Conservation (phyloP, 768 basidiomycete genomes). For the Pulveroboletus sp. region DNA sequence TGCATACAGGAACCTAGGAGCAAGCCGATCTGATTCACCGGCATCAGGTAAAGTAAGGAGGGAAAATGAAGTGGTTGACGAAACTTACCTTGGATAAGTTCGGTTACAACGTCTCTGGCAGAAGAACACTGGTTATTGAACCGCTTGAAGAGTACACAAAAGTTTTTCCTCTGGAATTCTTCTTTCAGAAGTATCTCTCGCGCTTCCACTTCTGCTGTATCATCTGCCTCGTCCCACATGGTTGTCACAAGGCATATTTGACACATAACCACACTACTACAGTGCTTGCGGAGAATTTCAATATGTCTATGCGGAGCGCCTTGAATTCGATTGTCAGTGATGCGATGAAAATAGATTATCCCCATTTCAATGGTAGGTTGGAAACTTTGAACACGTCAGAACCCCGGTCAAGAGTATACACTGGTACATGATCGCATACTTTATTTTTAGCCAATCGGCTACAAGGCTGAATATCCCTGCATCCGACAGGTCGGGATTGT, state of each 20-base stretch:
- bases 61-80: too few species aligned
- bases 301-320: background rate
- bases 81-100: too few species aligned
- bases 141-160: too few species aligned
- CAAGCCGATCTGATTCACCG: too few species aligned
- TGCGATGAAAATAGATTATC: slow-evolving; percentile 5
- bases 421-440: background rate
- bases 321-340: slow-evolving; percentile 8
- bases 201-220: too few species aligned
- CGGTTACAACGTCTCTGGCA: too few species aligned
- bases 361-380: background rate
- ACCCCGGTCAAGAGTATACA: background rate
- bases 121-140: too few species aligned
- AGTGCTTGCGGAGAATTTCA: background rate
- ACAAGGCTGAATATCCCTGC: background rate
- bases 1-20: too few species aligned
- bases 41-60: too few species aligned
- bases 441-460: background rate
- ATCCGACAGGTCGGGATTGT: background rate
- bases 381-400: background rate
- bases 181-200: too few species aligned
- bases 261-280: background rate
- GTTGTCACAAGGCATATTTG: slow-evolving; percentile 6
- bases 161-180: too few species aligned
- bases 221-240: too few species aligned